Evolutionary conservation across 192 early-diverging fungal species (phyloP), one percentile per base, ranked within the genome.

Genomic region (Umbelopsis sp.): DNA sequence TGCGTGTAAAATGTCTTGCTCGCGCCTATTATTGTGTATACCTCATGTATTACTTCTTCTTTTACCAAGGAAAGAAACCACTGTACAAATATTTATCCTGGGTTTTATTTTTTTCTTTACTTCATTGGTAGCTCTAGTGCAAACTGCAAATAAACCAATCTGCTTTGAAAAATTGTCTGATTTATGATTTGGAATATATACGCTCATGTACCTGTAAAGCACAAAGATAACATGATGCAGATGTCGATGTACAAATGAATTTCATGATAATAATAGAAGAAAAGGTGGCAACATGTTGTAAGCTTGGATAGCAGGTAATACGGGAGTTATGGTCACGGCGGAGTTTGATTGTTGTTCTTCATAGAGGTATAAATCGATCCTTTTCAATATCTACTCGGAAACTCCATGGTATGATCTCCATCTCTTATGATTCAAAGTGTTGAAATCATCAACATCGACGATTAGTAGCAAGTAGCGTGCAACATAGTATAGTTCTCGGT

Each of bases 381-480:
- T 3, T 12, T 9, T 2, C 37, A 41, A 6, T 41, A 10, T 41
- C 37, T 41, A 41, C 10, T 41, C 37, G 2, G 6, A 6, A 41
- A 41, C 50, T 21, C 66, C 71, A 66, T 48, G 25, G 58, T 84
- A 81, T 15, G 44, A 61, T 33, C 81, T 69, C 84, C 85, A 87
- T 70, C 49, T 49, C 50, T 85, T 81, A 64, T 93, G 91, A 47
- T 93, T 81, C 67, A 90, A 72, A 6, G 64, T 78, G 27, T 80
- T 81, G 18, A 93, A 80, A 47, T 87, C 87, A 1, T 67, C 55
- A 35, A 84, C 74, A 18, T 68, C 66, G 1, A 84, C 81, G 41
- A 93, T 87, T 20, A 78, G 71, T 21, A 91, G 64, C 66, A 93
- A 67, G 58, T 93, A 91, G 27, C 71, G 68, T 1, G 88, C 81